These are phyloP conservation scores for Hypoxylon sp. DNA, from an alignment of 2,329 filamentous ascomycete genomes.

Conservation along the genomic window DNA sequence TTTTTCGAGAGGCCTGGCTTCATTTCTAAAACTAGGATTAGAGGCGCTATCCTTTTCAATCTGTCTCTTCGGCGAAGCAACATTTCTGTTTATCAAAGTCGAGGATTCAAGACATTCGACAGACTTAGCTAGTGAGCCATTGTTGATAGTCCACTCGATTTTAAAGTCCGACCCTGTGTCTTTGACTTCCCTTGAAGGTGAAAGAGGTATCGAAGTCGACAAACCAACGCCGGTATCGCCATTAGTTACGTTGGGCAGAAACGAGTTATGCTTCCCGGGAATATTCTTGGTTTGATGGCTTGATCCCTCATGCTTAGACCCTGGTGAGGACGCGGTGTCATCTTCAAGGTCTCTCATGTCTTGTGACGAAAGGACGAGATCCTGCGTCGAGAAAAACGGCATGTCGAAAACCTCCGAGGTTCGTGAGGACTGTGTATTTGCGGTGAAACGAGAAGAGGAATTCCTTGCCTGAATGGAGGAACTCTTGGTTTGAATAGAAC, in stretches of 20 bases:
- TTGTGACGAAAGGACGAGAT: slow-evolving; percentile 61
- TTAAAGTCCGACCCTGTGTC: neutral
- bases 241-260: neutral
- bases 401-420: slow-evolving; percentile 43
- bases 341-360: slow-evolving; percentile 60
- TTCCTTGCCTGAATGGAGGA: slow-evolving; percentile 13
- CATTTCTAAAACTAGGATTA: neutral
- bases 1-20: neutral
- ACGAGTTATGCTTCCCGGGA: neutral
- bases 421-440: slow-evolving; percentile 11
- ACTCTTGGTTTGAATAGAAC: neutral
- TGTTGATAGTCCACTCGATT: neutral
- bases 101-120: neutral
- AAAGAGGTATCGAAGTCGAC: neutral
- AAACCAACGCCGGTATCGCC: neutral
- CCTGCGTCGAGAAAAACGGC: slow-evolving; percentile 60
- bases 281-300: neutral
- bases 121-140: neutral
- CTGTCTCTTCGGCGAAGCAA: neutral
- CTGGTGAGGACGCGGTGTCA: slow-evolving; percentile 38
- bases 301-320: slow-evolving; percentile 7
- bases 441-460: neutral
- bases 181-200: neutral
- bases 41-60: neutral
- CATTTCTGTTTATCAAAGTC: neutral